Conservation (phyloP, 2,329 filamentous ascomycete genomes). For the Chrysosporium keratinophilum region DNA sequence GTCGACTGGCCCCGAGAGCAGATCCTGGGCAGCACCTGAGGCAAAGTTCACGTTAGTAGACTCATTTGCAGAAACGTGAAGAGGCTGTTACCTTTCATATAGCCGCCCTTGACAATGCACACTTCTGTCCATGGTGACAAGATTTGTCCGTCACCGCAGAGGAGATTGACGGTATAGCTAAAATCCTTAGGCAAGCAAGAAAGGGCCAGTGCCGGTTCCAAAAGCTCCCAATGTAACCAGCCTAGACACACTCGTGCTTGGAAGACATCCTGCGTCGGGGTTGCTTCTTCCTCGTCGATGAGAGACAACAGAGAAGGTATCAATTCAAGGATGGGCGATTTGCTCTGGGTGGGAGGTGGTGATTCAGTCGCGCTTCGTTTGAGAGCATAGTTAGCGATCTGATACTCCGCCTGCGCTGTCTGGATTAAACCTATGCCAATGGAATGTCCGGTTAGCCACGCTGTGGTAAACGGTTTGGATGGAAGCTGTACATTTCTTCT, state of each 20-base stretch:
- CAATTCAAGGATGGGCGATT: conserved; percentile 30
- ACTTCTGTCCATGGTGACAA: conserved; percentile 69
- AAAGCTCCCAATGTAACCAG: conserved; percentile 72
- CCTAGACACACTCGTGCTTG: conserved; percentile 75
- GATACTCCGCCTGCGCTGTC: conserved; percentile 58
- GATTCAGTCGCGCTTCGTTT: conserved; percentile 26
- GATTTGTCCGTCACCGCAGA: conserved; percentile 43
- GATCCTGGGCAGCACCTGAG: conserved; percentile 37
- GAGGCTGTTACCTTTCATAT: conserved; percentile 57
- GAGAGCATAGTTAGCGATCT: conserved; percentile 47
- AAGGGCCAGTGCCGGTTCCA: conserved; percentile 55
- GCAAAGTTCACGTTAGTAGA: conserved; percentile 1
- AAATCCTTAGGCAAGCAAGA: conserved; percentile 55
- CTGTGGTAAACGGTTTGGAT: not conserved
- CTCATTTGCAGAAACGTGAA: conserved; percentile 4
- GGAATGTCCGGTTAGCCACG: conserved; percentile 2
- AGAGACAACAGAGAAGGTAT: conserved; percentile 37
- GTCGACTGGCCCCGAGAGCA: conserved; percentile 37
- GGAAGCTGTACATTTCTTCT: conserved; percentile 56
- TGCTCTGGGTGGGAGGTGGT: conserved; percentile 19
- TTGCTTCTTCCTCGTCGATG: conserved; percentile 47
- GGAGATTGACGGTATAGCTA: conserved; percentile 43
- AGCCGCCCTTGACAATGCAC: conserved; percentile 67
- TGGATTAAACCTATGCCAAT: conserved; percentile 52
- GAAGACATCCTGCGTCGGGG: conserved; percentile 47